These are phyloP conservation scores for Periconia sp. DNA, from an alignment of 2,329 filamentous ascomycete genomes.

Conservation along the genomic window DNA sequence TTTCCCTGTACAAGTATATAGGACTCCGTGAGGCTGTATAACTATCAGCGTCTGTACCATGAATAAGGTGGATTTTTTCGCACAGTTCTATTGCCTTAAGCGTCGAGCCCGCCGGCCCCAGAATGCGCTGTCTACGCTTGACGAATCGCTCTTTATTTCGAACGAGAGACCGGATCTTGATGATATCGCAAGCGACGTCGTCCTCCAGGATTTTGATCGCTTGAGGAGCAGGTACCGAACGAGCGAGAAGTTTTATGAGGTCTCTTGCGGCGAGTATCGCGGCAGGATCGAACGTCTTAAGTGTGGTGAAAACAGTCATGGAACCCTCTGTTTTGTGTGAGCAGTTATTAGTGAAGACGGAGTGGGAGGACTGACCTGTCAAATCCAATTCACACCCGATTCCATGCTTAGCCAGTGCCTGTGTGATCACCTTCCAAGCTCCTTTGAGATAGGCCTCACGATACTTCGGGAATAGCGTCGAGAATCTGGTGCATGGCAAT, in stretches of 20 bases:
- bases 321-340: no score
- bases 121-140: slow-evolving; percentile 87
- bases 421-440: slow-evolving; percentile 88
- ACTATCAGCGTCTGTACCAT: no score
- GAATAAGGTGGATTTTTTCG: no score
- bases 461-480: slow-evolving; percentile 89
- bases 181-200: slow-evolving; percentile 87
- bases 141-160: slow-evolving; percentile 94
- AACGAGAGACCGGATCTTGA: slow-evolving; percentile 90
- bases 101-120: slow-evolving; percentile 74
- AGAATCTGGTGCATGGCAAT: no score
- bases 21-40: slow-evolving; percentile 80
- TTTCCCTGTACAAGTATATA: slow-evolving; percentile 90
- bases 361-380: no score
- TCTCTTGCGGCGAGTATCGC: slow-evolving; percentile 64
- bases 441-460: slow-evolving; percentile 91
- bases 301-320: slow-evolving; percentile 95
- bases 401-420: slow-evolving; percentile 80
- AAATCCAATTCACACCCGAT: slow-evolving; percentile 92
- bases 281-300: slow-evolving; percentile 81
- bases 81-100: slow-evolving; percentile 75
- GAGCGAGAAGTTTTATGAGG: slow-evolving; percentile 86
- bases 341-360: no score
- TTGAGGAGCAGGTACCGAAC: slow-evolving; percentile 83
- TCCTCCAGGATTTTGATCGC: slow-evolving; percentile 94